phyloP scores from a whole-genome alignment of 2,329 filamentous ascomycete species.

The Fusarium succisae region DNA sequence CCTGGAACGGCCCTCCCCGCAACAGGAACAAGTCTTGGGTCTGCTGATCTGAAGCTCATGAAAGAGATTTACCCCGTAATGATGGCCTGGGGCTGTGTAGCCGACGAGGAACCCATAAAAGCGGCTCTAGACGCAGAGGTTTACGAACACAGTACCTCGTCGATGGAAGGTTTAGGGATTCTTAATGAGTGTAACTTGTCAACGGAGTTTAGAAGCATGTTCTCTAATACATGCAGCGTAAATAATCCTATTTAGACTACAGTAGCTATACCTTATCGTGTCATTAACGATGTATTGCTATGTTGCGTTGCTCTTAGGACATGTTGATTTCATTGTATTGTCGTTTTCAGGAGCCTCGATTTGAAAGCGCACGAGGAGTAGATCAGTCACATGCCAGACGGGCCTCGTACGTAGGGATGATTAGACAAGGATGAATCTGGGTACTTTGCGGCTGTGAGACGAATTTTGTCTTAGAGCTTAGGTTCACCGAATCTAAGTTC shows the following conservation, averaged over 20 bases:
- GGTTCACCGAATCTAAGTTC: too few species aligned
- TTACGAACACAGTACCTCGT: neutral
- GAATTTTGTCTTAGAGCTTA: too few species aligned
- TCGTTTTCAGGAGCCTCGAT: too few species aligned
- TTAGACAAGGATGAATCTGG: too few species aligned
- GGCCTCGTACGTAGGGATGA: too few species aligned
- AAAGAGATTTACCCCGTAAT: neutral
- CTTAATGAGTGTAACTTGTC: neutral
- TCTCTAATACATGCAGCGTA: neutral
- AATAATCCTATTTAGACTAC: too few species aligned
- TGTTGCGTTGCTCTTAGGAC: too few species aligned
- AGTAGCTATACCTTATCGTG: rapidly evolving
- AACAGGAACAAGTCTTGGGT: neutral
- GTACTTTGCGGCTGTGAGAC: too few species aligned
- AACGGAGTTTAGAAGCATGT: neutral
- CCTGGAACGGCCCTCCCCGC: neutral
- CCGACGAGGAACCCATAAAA: neutral
- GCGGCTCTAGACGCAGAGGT: neutral
- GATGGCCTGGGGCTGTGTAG: neutral
- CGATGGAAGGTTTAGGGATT: neutral
- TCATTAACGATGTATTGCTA: too few species aligned
- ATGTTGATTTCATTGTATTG: too few species aligned
- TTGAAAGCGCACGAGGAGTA: too few species aligned
- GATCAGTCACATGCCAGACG: too few species aligned
- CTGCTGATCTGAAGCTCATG: neutral